Evolutionary conservation across 257 asterid genomes (phyloP), one percentile per base, ranked within the genome.

Genomic region (Ophiorrhiza pumila): DNA sequence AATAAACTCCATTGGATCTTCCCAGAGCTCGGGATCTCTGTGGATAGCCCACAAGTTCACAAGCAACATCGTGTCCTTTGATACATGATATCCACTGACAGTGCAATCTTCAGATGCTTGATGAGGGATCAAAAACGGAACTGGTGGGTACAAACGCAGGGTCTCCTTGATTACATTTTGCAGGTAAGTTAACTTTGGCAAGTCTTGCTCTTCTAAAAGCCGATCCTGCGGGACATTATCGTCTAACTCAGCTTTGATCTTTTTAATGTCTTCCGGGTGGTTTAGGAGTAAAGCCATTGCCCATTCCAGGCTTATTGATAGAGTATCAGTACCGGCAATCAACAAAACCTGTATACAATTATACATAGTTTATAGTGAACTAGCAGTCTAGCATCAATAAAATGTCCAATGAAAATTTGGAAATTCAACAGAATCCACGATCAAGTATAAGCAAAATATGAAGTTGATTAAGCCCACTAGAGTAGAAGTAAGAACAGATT

Each of bases 1-100:
- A 2, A 18, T 77, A 27, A 80, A 77, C 68, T 57, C 35, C 2
- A 77, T 67, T 1, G 79, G 79, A 5, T 80, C 76, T 8, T 75
- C 87, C 85, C 81, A 80, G 4, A 68, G 2, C 42, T 70, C 58
- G 7, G 87, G 79, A 57, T 83, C 82, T 20, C 80, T 71, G 0
- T 83, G 87, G 27, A 80, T 80, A 35, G 79, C 82, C 87, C 82
- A 83, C 18, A 75, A 34, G 35, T 83, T 83, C 55, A 80, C 80
- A 8, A 80, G 31, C 72, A 83, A 50, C 78, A 60, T 77, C 2
- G 85, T 80, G 3, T 79, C 79, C 58, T 69, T 74, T 8, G 80
- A 39, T 37, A 82, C 22, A 65, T 70, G 39, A 5, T 73, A 79
- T 1, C 84, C 86, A 32, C 47, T 58, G 15, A 82, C 76, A 0